Conservation (phyloP, 2,329 filamentous ascomycete genomes). For the Cladosporium sp. region DNA sequence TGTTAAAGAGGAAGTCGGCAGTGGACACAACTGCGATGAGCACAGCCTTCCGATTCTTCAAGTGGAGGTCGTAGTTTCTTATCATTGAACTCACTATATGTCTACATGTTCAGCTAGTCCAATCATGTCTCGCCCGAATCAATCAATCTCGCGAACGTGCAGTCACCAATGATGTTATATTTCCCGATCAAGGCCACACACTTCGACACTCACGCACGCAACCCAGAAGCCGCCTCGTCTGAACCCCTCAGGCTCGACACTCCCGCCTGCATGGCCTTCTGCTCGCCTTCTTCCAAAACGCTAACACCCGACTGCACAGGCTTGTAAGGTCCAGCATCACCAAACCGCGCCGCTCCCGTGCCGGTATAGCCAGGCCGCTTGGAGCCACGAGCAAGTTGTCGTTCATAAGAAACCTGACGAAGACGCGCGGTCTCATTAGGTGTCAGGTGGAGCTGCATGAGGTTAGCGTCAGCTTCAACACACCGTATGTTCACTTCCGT, state of each 20-base stretch:
- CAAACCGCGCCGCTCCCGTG: background rate
- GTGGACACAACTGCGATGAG: background rate
- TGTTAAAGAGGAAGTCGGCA: background rate
- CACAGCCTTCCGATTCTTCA: background rate
- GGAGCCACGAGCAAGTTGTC: conserved; percentile 55
- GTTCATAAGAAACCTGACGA: conserved; percentile 55
- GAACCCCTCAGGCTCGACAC: background rate
- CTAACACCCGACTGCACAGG: background rate
- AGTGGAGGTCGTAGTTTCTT: background rate
- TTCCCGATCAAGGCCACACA: background rate
- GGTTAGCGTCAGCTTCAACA: background rate
- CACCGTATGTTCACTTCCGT: background rate
- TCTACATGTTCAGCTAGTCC: background rate
- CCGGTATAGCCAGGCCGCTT: conserved; percentile 39
- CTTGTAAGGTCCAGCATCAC: conserved; percentile 15
- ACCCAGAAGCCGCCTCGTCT: background rate
- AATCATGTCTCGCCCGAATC: background rate
- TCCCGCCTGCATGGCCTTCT: background rate
- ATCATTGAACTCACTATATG: background rate
- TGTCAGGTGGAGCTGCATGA: conserved; percentile 45
- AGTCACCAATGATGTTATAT: background rate
- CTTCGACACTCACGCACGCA: background rate
- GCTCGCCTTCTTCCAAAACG: background rate
- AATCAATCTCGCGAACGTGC: background rate
- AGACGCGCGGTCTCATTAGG: conserved; percentile 54